Evolutionary conservation across 805 yeast species (phyloP), one percentile per base, ranked within the genome.

Genomic region (Ogataea degrootiae): DNA sequence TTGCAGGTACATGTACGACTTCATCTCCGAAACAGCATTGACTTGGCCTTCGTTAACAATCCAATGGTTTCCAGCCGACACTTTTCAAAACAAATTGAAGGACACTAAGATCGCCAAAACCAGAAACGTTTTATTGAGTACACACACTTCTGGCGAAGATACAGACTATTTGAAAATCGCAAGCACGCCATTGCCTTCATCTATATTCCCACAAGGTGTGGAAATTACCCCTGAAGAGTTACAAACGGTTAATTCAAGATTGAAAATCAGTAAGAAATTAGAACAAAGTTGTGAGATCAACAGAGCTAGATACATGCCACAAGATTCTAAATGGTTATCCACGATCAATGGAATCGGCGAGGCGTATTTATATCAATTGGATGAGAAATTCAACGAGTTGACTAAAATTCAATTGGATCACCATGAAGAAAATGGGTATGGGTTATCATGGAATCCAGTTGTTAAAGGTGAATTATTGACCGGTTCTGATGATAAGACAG

Each of bases 1-100:
- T 58, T 86, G 91, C 54, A 83, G 87, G 12, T 80, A 75, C 56
- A 85, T 87, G 94, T 87, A 87, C 55, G 90, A 86, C 57, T 86
- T 83, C 61, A 88, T 87, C 33, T 80, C 85, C 42, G 94, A 87
- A 59, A 84, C 92, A 0, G 87, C 85, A 2, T 67, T 87, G 40
- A 78, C 83, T 12, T 87, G 95, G 95, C 95, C 96, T 2, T 82
- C 91, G 2, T 70, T 87, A 43, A 83, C 92, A 1, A 75, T 85
- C 5, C 87, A 87, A 64, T 87, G 94, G 91, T 63, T 84, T 7
- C 91, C 90, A 0, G 69, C 68, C 5, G 53, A 47, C 29, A 57
- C 64, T 4, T 59, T 62, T 40, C 51, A 43, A 9, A 64, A 46
- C 48, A 57, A 48, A 42, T 44, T 47, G 4, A 63, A 57, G 21